These are phyloP conservation scores for Hanseniaspora jakobsenii DNA, from an alignment of 805 yeast species.

Conservation along the genomic window DNA sequence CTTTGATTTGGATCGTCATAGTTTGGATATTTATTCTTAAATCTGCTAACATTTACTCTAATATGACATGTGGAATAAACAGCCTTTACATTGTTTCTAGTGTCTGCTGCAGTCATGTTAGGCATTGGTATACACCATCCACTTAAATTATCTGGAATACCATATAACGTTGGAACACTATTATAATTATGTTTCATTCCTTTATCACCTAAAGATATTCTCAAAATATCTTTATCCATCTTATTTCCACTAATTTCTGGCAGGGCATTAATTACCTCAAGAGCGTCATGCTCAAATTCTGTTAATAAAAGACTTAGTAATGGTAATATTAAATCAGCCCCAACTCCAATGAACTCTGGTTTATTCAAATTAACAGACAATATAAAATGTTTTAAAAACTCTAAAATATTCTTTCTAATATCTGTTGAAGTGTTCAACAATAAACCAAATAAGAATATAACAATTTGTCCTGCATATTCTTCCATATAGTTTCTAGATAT, in stretches of 20 bases:
- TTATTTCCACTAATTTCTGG: constrained; percentile 78
- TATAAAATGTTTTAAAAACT: constrained; percentile 56
- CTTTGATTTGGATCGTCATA: constrained; percentile 7
- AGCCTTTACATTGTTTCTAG: constrained; percentile 88
- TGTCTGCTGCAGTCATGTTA: constrained; percentile 72
- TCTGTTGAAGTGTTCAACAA: constrained; percentile 64
- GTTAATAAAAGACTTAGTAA: constrained; percentile 66
- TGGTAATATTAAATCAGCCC: constrained; percentile 92
- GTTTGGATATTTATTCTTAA: constrained; percentile 10
- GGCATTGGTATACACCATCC: constrained; percentile 99
- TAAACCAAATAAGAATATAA: constrained; percentile 66
- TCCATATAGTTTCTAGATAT: constrained; percentile 63
- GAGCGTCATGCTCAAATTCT: constrained; percentile 76
- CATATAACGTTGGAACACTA: constrained; percentile 78
- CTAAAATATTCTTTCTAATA: constrained; percentile 74
- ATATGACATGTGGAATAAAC: constrained; percentile 75
- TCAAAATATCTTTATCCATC: constrained; percentile 77
- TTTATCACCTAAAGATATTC: constrained; percentile 81
- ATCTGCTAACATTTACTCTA: constrained; percentile 15
- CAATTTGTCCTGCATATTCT: constrained; percentile 55
- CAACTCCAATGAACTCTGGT: constrained; percentile 75
- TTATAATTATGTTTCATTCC: constrained; percentile 71
- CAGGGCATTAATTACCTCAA: constrained; percentile 81
- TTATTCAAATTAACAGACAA: constrained; percentile 65
- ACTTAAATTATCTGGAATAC: constrained; percentile 75